Base-by-base conservation (phyloP, 495 filamentous ascomycete genomes). In the Penicillium robsamsonii region DNA sequence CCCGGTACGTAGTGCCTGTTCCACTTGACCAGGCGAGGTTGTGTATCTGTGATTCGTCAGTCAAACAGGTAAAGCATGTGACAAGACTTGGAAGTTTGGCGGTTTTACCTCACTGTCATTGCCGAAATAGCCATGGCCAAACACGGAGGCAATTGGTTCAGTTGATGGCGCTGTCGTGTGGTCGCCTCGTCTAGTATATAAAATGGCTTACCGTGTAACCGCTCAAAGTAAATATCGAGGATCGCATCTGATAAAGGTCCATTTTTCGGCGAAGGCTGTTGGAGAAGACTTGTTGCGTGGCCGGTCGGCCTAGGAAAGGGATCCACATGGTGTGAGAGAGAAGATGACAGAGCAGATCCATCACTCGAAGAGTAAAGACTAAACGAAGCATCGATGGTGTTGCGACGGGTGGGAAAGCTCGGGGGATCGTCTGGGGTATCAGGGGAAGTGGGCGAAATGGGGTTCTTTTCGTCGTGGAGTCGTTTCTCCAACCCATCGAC, bases 401-500 rank as follows among this genome's bases (percentile, higher is more conserved):
- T 64, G 40, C 67, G 58, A 12, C 63, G 57, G 40, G 56, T 46
- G 37, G 56, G 52, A 38, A 47, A 42, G 41, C 41, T 50, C 33
- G 56, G 59, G 18, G 56, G 54, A 31, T 64, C 55, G 10, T 66
- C 55, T 13, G 60, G 33, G 11, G 35, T 57, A 8, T 60, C 63
- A 4, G 77, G 67, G 18, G 75, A 78, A 22, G 74, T 75, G 40
- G 78, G 70, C 25, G 76, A 79, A 18, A 78, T 76, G 9, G 75
- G 67, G 55, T 81, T 83, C 42, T 81, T 82, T 57, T 81, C 77
- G 57, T 89, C 85, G 65, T 91, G 89, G 44, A 95, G 74, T 46
- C 84, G 82, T 59, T 86, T 90, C 63, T 95, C 90, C 46, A 95
- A 75, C 0, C 89, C 89, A 67, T 93, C 90, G 10, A 95, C 89